Percentiles rank a stretch among this genome's conserved stretches.
phyloP scores from a whole-genome alignment of 129 eudicot species.

The Oenanthe sinensis region DNA sequence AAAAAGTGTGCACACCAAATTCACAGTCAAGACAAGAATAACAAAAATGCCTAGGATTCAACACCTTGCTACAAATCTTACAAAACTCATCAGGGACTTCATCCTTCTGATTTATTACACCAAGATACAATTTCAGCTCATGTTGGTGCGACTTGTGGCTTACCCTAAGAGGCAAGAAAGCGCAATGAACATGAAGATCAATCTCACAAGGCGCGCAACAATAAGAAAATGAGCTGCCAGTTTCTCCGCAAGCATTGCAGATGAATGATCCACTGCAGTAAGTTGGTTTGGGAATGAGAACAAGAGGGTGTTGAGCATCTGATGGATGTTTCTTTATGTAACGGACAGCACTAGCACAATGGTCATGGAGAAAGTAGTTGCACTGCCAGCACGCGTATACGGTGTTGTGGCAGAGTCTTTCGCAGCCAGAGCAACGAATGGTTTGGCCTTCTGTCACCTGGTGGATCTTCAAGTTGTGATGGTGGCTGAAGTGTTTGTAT shows the following conservation, averaged over 20 bases:
- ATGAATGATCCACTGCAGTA: slow-evolving; percentile 49
- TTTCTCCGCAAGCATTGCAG: slow-evolving; percentile 52
- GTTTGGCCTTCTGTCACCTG: slow-evolving; percentile 38
- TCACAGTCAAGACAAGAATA: slow-evolving; percentile 44
- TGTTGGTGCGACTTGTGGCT: slow-evolving; percentile 46
- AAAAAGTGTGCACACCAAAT: slow-evolving; percentile 45
- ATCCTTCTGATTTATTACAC: slow-evolving; percentile 6
- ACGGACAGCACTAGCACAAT: slow-evolving; percentile 55
- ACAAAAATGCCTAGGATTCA: slow-evolving; percentile 35
- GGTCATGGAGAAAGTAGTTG: slow-evolving; percentile 63
- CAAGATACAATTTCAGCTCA: slow-evolving; percentile 23
- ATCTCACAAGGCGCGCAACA: slow-evolving; percentile 55
- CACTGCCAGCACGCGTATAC: slow-evolving; percentile 55
- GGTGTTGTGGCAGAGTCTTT: slow-evolving; percentile 27
- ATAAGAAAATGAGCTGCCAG: slow-evolving; percentile 45
- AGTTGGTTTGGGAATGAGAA: slow-evolving; percentile 56
- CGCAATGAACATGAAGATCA: slow-evolving; percentile 58
- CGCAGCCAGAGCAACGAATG: slow-evolving; percentile 53
- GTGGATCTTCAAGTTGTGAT: slow-evolving; percentile 41
- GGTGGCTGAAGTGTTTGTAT: slow-evolving; percentile 76
- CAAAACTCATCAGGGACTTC: slow-evolving; percentile 27
- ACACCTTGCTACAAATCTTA: slow-evolving; percentile 29
- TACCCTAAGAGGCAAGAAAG: slow-evolving; percentile 45
- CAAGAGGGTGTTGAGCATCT: slow-evolving; percentile 48
- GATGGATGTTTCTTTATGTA: slow-evolving; percentile 46